Evolutionary conservation across 2,329 filamentous ascomycete species (phyloP), one percentile per base, ranked within the genome.

Genomic region (Fusarium annulatum): DNA sequence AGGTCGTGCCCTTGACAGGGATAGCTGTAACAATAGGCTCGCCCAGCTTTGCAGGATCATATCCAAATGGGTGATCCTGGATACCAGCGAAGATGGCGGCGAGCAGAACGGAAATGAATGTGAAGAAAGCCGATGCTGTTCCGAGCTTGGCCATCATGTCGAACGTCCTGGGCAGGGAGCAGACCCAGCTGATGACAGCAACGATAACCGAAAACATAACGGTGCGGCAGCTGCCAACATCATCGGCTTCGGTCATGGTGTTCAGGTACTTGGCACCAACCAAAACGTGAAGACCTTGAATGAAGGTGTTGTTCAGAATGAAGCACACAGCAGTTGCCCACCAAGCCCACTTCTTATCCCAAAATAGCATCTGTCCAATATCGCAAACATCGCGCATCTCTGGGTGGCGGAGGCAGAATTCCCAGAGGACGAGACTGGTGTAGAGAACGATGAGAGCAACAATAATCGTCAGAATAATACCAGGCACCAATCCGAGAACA

Each of bases 331-430:
- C 95, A 0, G 90, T 91, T 36, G 84, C 86, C 81, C 87, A 91
- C 89, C 89, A 91, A 7, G 88, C 89, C 89, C 92, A 94, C 67
- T 88, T 90, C 81, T 94, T 91, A 73, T 92, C 92, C 91, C 93
- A 97, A 83, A 97, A 97, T 28, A 98, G 89, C 88, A 95, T 95
- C 82, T 97, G 94, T n/a, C 95, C 95, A 79, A 98, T 93, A 80
- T 98, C 95, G 80, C 95, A 97, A 19, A 97, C 94, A 84, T 98
- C 95, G 76, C 94, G 91, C 67, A 97, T 91, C 81, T 98, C 94
- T 2, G 95, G 95, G 79, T 98, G 94, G 53, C 94, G 90, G 65
- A 98, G 84, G 80, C 95, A 98, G 79, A 97, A 97, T 81, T 95
- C 91, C 95, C 93, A 95, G 26, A 86, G 78, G 6, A 85, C 80